Percentiles rank a stretch among this genome's conserved stretches.
phyloP scores from a whole-genome alignment of 805 yeast species.

The Kuraishia capsulata region DNA sequence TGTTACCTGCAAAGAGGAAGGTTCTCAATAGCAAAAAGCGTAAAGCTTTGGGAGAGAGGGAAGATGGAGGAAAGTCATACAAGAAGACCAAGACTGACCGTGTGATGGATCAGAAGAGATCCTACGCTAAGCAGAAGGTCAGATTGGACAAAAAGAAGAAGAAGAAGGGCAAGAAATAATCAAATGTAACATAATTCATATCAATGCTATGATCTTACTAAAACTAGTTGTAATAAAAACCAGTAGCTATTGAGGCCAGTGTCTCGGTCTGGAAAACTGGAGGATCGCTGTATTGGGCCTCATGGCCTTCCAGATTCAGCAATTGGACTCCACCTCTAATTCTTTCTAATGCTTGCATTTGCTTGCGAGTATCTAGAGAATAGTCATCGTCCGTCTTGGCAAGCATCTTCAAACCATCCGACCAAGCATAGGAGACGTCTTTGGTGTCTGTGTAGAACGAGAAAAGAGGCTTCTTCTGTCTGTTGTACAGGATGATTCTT shows the following conservation, averaged over 20 bases:
- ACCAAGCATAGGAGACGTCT: conserved; percentile 63
- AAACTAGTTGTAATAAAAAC: conserved; percentile 20
- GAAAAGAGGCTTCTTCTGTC: conserved; percentile 32
- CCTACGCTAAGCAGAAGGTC: conserved; percentile 23
- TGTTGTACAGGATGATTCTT: conserved; percentile 40
- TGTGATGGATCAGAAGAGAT: conserved; percentile 35
- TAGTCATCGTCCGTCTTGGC: conserved; percentile 25
- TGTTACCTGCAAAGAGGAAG: conserved; percentile 32
- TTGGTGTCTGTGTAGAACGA: conserved; percentile 64
- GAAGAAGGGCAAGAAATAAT: background rate
- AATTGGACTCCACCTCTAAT: conserved; percentile 42
- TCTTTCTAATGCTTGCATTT: conserved; percentile 32
- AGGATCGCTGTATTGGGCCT: conserved; percentile 8
- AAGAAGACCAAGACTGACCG: conserved; percentile 79
- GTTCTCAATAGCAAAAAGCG: conserved; percentile 60
- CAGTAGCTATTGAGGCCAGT: conserved; percentile 12
- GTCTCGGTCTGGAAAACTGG: conserved; percentile 13
- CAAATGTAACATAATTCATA: background rate
- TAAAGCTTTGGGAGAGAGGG: conserved; percentile 56
- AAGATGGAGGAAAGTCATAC: conserved; percentile 49
- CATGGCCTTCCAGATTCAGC: conserved; percentile 26
- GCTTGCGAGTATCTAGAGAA: conserved; percentile 34
- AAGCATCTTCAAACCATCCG: conserved; percentile 62
- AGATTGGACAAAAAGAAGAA: conserved; percentile 18
- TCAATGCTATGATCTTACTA: too few relatives aligned